phyloP scores from a whole-genome alignment of 805 yeast species.

The Candida cerambycidarum region DNA sequence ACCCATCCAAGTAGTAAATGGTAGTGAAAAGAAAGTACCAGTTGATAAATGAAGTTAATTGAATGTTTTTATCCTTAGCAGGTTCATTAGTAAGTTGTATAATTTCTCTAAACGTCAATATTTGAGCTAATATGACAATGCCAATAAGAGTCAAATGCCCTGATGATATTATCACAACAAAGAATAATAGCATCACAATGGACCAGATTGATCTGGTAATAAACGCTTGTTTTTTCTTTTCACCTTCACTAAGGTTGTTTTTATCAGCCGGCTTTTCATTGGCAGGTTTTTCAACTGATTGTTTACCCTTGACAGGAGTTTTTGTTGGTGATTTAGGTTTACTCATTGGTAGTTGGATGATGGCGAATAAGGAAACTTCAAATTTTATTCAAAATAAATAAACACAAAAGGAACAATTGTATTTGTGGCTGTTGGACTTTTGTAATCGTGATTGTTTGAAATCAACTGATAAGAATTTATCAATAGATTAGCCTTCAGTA shows the following conservation, averaged over 20 bases:
- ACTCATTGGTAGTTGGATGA: constrained; percentile 6
- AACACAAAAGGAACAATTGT: not conserved
- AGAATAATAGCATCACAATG: constrained; percentile 78
- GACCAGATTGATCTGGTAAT: constrained; percentile 91
- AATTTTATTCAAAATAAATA: not conserved
- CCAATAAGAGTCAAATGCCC: constrained; percentile 84
- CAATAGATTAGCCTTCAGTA: not conserved
- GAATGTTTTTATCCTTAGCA: constrained; percentile 77
- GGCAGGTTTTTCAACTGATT: not conserved
- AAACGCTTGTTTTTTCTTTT: constrained; percentile 78
- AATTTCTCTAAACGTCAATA: constrained; percentile 86
- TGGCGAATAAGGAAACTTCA: not conserved
- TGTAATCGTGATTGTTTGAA: not conserved
- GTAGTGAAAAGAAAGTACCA: constrained; percentile 93
- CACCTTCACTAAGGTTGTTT: constrained; percentile 40
- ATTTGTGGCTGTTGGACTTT: not conserved
- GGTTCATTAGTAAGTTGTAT: constrained; percentile 84
- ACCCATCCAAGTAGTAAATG: constrained; percentile 86
- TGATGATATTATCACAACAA: constrained; percentile 67
- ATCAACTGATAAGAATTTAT: not conserved
- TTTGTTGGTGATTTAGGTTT: constrained; percentile 4
- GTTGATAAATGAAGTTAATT: constrained; percentile 77
- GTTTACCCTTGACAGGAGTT: constrained; percentile 2
- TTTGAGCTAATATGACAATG: constrained; percentile 70
- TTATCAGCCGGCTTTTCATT: not conserved